Conservation (phyloP, 2,329 filamentous ascomycete genomes). For the Aspergillus aculeatus region DNA sequence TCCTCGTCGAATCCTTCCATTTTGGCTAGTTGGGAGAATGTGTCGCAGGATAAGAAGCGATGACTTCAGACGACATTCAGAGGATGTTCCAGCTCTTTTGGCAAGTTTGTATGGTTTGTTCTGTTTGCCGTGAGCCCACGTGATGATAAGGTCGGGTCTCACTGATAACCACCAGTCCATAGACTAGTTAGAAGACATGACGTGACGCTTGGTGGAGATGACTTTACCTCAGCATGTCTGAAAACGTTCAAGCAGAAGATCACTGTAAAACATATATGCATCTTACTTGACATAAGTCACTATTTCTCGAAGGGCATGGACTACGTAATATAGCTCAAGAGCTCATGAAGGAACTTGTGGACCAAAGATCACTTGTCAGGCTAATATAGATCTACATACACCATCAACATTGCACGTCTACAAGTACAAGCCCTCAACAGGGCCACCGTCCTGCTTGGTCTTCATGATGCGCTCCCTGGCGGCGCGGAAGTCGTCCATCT, state of each 20-base stretch:
- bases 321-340: slow-evolving; percentile 13
- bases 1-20: slow-evolving; percentile 50
- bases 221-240: too few species aligned
- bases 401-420: slow-evolving; percentile 50
- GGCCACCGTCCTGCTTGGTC: slow-evolving; percentile 98
- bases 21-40: slow-evolving; percentile 11
- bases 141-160: background rate
- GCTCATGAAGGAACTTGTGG: slow-evolving; percentile 24
- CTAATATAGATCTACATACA: slow-evolving; percentile 13
- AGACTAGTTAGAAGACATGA: background rate
- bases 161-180: background rate
- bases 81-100: slow-evolving; percentile 21
- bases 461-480: slow-evolving; percentile 93
- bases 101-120: slow-evolving; percentile 29
- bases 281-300: too few species aligned
- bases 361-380: slow-evolving; percentile 7
- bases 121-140: background rate
- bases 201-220: background rate
- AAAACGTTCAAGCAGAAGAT: too few species aligned
- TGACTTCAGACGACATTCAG: background rate
- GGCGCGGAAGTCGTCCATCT: slow-evolving; percentile 96
- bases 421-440: slow-evolving; percentile 90
- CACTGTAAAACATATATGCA: too few species aligned
- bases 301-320: too few species aligned
- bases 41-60: background rate